Evolutionary conservation across 305 asterid genomes (phyloP).

Genomic region (Fraxinus greggii): DNA sequence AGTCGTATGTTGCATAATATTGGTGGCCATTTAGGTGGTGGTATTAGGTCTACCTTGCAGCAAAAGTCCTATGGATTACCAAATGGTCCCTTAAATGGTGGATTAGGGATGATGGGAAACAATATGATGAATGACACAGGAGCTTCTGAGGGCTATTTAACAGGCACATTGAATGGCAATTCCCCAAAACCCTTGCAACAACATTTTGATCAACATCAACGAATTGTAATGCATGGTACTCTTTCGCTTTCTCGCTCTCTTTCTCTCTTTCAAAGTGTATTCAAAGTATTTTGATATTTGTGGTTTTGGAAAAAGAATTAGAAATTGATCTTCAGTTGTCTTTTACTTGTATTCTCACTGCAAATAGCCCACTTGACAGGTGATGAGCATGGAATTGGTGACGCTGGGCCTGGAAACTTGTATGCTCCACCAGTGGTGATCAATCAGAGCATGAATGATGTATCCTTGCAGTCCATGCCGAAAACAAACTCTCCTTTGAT

Average conservation of each 20-base stretch:
- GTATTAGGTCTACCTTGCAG: constrained; percentile 74
- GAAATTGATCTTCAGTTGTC: constrained; percentile 10
- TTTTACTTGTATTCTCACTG: constrained; percentile 19
- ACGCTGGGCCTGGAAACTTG: constrained; percentile 61
- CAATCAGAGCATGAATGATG: constrained; percentile 49
- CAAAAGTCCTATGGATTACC: constrained; percentile 72
- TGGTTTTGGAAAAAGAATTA: neutral
- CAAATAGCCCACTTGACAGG: constrained; percentile 47
- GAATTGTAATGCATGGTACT: constrained; percentile 57
- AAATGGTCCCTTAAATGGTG: constrained; percentile 64
- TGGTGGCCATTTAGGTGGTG: constrained; percentile 82
- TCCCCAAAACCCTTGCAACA: constrained; percentile 55
- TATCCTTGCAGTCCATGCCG: constrained; percentile 51
- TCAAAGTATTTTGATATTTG: neutral
- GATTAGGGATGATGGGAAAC: constrained; percentile 68
- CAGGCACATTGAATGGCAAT: constrained; percentile 54
- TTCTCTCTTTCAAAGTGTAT: constrained; percentile 12
- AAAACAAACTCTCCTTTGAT: constrained; percentile 49
- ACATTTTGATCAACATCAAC: constrained; percentile 65
- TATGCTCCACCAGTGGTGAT: constrained; percentile 48
- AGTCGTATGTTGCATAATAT: constrained; percentile 76
- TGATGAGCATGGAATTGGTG: constrained; percentile 60
- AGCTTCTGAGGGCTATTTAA: constrained; percentile 55
- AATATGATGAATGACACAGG: constrained; percentile 58
- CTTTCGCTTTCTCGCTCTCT: constrained; percentile 24